phyloP scores from a whole-genome alignment of 257 asterid species.

The Mentha longifolia region DNA sequence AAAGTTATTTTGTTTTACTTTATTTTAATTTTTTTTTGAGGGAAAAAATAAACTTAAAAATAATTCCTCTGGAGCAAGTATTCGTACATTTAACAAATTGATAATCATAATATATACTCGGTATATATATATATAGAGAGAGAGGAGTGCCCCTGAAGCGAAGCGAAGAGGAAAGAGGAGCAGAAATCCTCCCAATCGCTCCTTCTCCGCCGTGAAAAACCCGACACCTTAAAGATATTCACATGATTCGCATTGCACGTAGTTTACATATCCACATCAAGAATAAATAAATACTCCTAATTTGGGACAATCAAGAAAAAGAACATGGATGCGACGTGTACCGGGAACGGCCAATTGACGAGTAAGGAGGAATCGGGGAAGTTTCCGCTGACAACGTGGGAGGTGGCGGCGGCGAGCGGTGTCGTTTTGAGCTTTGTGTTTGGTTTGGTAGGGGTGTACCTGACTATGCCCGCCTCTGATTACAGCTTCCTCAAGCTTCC shows the following conservation, averaged over 20 bases:
- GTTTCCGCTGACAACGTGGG: slow-evolving; percentile 71
- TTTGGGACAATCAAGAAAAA: slow-evolving; percentile 17
- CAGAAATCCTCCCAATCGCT: slow-evolving; percentile 29
- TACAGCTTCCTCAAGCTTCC: slow-evolving; percentile 95
- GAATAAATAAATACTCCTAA: slow-evolving; percentile 15
- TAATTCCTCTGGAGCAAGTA: too few species aligned
- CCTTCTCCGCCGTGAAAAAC: slow-evolving; percentile 22
- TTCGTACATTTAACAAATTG: too few species aligned
- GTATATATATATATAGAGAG: too few species aligned
- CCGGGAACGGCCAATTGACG: slow-evolving; percentile 26
- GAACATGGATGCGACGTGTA: slow-evolving; percentile 49
- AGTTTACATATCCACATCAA: slow-evolving; percentile 16
- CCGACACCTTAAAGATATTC: slow-evolving; percentile 12
- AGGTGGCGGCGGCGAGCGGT: slow-evolving; percentile 62
- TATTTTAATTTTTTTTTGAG: too few species aligned
- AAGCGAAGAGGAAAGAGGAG: slow-evolving; percentile 26
- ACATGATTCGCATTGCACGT: slow-evolving; percentile 1
- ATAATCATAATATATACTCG: too few species aligned
- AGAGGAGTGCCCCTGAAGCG: too few species aligned
- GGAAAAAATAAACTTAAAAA: too few species aligned
- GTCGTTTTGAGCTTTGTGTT: slow-evolving; percentile 72
- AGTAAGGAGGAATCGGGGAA: slow-evolving; percentile 37
- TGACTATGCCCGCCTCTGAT: slow-evolving; percentile 92
- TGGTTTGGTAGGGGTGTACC: slow-evolving; percentile 68
- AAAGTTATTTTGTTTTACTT: too few species aligned